phyloP scores from a whole-genome alignment of 257 asterid genomes.

The Lycium ferocissimum region DNA sequence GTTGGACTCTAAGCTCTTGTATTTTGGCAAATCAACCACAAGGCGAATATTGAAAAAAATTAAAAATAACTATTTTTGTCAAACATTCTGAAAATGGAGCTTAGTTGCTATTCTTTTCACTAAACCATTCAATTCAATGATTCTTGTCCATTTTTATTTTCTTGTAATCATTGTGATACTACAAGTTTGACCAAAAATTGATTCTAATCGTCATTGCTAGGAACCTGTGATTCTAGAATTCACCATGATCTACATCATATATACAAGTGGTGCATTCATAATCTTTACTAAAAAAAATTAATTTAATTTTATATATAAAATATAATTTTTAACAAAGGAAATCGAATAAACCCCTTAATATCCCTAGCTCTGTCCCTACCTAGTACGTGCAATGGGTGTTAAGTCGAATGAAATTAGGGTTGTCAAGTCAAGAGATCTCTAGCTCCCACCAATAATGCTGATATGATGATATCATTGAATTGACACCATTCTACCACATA shows the following conservation, averaged over 20 bases:
- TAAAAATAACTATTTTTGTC: background rate
- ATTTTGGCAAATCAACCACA: background rate
- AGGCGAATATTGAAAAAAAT: background rate
- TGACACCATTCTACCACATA: background rate
- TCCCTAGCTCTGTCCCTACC: no score
- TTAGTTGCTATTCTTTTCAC: background rate
- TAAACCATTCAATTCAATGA: background rate
- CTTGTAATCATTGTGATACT: background rate
- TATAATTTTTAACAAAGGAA: background rate
- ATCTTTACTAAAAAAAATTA: no score
- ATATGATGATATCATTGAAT: background rate
- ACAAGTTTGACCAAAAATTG: background rate
- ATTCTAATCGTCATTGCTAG: background rate
- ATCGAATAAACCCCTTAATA: no score
- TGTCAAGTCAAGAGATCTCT: constrained; percentile 10
- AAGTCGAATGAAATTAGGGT: background rate
- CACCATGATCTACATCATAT: background rate
- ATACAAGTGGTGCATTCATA: no score
- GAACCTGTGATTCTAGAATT: background rate
- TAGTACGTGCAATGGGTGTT: background rate
- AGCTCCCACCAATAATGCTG: background rate
- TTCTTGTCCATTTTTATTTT: background rate
- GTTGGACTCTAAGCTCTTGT: background rate
- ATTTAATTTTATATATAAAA: no score
- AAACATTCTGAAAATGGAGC: background rate